Conservation (phyloP, 169 alveolate genomes). For the Eimeria tenella region DNA sequence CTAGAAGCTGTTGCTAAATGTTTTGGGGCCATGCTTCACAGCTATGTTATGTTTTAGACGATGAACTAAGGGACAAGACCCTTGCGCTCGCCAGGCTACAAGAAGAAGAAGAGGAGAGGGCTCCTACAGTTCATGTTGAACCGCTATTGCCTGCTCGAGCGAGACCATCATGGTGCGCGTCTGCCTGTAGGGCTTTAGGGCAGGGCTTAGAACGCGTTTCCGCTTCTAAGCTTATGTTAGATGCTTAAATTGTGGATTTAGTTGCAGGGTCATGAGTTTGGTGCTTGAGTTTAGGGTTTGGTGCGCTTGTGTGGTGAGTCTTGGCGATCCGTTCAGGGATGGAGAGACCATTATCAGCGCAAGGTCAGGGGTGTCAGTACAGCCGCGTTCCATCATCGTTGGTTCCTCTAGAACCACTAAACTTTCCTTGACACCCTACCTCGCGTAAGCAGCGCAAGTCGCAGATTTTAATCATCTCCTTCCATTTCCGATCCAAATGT, state of each 20-base stretch:
- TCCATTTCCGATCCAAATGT: background rate
- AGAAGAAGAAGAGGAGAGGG: constrained; percentile 21
- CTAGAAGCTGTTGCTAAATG: too few species aligned
- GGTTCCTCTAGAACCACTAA: constrained; percentile 11
- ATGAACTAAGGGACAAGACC: background rate
- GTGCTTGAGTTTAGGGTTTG: background rate
- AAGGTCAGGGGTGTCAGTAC: constrained; percentile 43
- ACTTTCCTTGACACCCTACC: background rate
- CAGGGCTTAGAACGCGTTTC: background rate
- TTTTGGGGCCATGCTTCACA: too few species aligned
- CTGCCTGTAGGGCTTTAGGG: too few species aligned
- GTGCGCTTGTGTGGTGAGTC: background rate
- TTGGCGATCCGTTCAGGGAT: background rate
- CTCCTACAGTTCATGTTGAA: background rate
- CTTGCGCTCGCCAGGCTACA: constrained; percentile 10
- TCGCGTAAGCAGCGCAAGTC: background rate
- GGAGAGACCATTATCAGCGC: constrained; percentile 16
- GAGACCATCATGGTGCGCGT: background rate
- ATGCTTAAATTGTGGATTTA: background rate
- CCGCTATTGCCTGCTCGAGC: constrained; percentile 20
- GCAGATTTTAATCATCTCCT: background rate
- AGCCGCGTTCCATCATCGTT: background rate
- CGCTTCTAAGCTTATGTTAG: background rate
- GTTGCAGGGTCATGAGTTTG: too few species aligned
- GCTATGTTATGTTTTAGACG: background rate